Conservation (phyloP, 345 rosid genomes). For the Brassica cretica region DNA sequence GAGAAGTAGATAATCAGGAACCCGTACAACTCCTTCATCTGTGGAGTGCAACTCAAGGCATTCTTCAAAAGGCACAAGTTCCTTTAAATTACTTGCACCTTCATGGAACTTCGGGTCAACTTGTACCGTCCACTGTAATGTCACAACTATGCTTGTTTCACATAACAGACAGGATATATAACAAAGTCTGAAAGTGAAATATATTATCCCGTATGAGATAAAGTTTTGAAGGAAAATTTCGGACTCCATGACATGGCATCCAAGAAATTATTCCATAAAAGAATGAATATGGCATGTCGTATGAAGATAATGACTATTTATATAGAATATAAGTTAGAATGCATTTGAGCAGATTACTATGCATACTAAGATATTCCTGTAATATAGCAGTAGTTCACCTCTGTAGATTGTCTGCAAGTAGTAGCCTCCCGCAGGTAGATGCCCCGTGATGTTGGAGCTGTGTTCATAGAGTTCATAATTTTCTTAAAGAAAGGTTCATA, state of each 20-base stretch:
- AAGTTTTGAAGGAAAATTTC: constrained; percentile 5
- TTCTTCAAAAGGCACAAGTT: constrained; percentile 92
- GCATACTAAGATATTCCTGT: constrained; percentile 14
- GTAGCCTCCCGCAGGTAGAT: constrained; percentile 84
- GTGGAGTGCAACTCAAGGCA: constrained; percentile 78
- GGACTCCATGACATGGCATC: constrained; percentile 7
- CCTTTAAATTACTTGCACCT: constrained; percentile 85
- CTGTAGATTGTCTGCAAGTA: constrained; percentile 66
- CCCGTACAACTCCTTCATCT: constrained; percentile 62
- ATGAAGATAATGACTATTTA: constrained; percentile 16
- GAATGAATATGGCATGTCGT: background rate
- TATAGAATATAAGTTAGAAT: constrained; percentile 5
- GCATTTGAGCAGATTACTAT: constrained; percentile 21
- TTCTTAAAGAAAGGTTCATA: background rate
- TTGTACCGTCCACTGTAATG: constrained; percentile 84
- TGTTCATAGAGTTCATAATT: constrained; percentile 25
- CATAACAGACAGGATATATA: constrained; percentile 7
- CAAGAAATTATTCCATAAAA: background rate
- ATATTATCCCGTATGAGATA: constrained; percentile 1
- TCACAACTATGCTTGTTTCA: constrained; percentile 36
- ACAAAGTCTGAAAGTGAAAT: constrained; percentile 8
- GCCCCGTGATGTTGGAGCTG: constrained; percentile 88
- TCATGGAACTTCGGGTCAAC: constrained; percentile 94
- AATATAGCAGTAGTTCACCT: constrained; percentile 52
- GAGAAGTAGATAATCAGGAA: constrained; percentile 88